phyloP scores from a whole-genome alignment of 495 filamentous ascomycete genomes.

The Elasticomyces elasticus region DNA sequence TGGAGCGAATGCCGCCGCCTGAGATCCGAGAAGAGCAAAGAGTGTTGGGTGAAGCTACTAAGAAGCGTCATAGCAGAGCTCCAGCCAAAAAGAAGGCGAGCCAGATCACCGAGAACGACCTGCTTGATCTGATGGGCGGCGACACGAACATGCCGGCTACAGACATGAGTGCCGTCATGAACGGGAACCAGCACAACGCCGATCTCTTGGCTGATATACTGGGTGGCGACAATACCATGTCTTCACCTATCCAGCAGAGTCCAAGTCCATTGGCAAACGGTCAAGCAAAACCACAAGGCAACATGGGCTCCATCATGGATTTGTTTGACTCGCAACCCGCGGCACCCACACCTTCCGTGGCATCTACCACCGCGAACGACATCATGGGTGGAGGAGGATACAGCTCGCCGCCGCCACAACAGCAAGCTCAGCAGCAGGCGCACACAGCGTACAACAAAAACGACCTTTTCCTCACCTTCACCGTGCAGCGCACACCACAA shows the following conservation, averaged over 20 bases:
- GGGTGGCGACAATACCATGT: conserved; percentile 43
- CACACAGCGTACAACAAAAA: conserved; percentile 79
- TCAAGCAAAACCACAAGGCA: conserved; percentile 26
- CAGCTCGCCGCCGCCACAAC: conserved; percentile 38
- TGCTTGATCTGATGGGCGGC: conserved; percentile 89
- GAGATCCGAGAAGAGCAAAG: conserved; percentile 91
- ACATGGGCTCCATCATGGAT: conserved; percentile 75
- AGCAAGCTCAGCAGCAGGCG: conserved; percentile 27
- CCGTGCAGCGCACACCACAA: conserved; percentile 67
- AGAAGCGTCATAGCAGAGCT: conserved; percentile 66
- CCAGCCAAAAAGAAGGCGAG: conserved; percentile 61
- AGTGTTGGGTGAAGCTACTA: conserved; percentile 75
- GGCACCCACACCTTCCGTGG: neutral
- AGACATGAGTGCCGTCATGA: conserved; percentile 41
- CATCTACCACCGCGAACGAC: neutral
- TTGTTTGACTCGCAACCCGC: conserved; percentile 48
- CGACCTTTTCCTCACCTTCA: conserved; percentile 65
- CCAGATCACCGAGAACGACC: conserved; percentile 79
- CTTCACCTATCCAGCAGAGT: conserved; percentile 38
- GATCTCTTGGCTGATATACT: conserved; percentile 86
- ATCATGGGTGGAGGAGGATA: conserved; percentile 26
- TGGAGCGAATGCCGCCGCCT: conserved; percentile 94
- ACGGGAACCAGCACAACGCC: conserved; percentile 48
- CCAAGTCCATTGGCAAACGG: conserved; percentile 41
- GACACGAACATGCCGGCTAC: conserved; percentile 46